These are phyloP conservation scores for Saitozyma podzolica DNA, from an alignment of 768 basidiomycete genomes.

Conservation along the genomic window DNA sequence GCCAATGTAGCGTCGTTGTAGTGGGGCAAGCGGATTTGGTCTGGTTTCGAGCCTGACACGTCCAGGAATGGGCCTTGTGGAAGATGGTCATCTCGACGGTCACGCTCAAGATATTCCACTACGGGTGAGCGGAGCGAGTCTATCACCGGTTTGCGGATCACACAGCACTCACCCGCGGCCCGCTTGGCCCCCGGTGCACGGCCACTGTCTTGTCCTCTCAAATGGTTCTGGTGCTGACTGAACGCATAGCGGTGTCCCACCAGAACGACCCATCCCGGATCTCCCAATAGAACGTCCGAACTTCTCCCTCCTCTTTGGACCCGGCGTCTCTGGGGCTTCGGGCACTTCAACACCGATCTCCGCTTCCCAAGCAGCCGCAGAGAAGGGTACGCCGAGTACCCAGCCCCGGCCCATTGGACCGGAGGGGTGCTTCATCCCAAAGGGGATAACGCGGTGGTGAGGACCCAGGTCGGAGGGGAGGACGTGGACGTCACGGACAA, in stretches of 20 bases:
- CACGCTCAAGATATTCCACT: slow-evolving; percentile 35
- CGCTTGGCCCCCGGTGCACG: too few relatives aligned
- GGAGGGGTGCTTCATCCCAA: neutral
- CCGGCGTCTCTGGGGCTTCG: too few relatives aligned
- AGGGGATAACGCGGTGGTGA: slow-evolving; percentile 2
- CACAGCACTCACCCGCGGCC: too few relatives aligned
- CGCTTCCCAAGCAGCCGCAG: too few relatives aligned
- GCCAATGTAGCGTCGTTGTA: too few relatives aligned
- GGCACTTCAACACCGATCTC: too few relatives aligned
- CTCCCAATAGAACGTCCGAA: slow-evolving; percentile 39
- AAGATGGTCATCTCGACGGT: slow-evolving; percentile 34
- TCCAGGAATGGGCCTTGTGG: slow-evolving; percentile 45
- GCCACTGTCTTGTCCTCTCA: too few relatives aligned
- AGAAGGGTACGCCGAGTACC: slow-evolving; percentile 6
- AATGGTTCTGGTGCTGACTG: neutral
- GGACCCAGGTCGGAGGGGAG: slow-evolving; percentile 11
- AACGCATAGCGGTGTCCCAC: slow-evolving; percentile 33
- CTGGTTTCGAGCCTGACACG: too few relatives aligned
- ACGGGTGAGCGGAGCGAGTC: slow-evolving; percentile 22
- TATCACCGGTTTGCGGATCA: neutral
- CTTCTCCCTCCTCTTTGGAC: slow-evolving; percentile 21
- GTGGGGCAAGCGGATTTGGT: too few relatives aligned
- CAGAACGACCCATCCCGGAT: slow-evolving; percentile 40
- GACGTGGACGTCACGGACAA: slow-evolving; percentile 32
- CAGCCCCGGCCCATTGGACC: neutral